These are phyloP conservation scores for Fistulina hepatica DNA, from an alignment of 1,284 basidiomycete genomes.

Conservation along the genomic window DNA sequence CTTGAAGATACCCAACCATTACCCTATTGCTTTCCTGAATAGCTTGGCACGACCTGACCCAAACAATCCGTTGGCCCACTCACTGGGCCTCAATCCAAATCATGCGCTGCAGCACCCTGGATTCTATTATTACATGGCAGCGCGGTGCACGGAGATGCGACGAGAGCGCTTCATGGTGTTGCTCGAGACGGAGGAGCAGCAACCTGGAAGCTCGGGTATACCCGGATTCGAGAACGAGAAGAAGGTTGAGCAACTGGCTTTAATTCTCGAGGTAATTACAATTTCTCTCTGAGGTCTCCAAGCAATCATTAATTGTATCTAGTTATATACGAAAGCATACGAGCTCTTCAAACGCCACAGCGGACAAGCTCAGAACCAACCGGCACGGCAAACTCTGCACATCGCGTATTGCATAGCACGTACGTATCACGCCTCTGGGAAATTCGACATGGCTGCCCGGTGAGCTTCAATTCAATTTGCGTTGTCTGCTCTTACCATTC, in stretches of 20 bases:
- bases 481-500: neutral
- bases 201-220: slow-evolving; percentile 15
- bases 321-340: slow-evolving; percentile 88
- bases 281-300: neutral
- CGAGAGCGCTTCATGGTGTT: slow-evolving; percentile 54
- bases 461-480: slow-evolving; percentile 20
- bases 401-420: slow-evolving; percentile 81
- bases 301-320: neutral
- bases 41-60: slow-evolving; percentile 21
- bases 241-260: slow-evolving; percentile 76
- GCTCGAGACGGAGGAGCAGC: slow-evolving; percentile 45
- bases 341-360: slow-evolving; percentile 76
- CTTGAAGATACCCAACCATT: slow-evolving; percentile 52
- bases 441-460: slow-evolving; percentile 78
- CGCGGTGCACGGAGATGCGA: slow-evolving; percentile 69
- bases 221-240: slow-evolving; percentile 76
- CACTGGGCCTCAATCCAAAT: slow-evolving; percentile 56
- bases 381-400: slow-evolving; percentile 67
- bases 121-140: slow-evolving; percentile 85
- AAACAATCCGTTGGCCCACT: slow-evolving; percentile 42
- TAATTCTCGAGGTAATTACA: slow-evolving; percentile 64
- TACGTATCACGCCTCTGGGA: slow-evolving; percentile 66
- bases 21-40: slow-evolving; percentile 26
- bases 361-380: slow-evolving; percentile 28
- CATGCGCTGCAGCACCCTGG: slow-evolving; percentile 80